Conservation (phyloP, 306 rosid species). For the Fagus sylvatica region DNA sequence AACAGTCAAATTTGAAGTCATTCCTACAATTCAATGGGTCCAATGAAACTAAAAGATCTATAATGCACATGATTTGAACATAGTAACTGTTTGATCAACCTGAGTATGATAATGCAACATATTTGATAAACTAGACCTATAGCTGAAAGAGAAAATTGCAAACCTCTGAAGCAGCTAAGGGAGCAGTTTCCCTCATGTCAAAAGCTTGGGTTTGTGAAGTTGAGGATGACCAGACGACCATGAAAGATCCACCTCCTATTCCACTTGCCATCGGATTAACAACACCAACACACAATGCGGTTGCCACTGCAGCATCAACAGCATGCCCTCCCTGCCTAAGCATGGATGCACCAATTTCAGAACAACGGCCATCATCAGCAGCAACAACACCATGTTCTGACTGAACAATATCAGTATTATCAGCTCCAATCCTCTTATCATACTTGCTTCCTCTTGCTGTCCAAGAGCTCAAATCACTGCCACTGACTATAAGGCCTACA, state of each 20-base stretch:
- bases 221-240: slow-evolving; percentile 67
- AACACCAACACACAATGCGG: slow-evolving; percentile 84
- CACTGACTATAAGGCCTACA: slow-evolving; percentile 42
- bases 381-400: slow-evolving; percentile 90
- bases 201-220: slow-evolving; percentile 59
- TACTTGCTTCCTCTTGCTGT: slow-evolving; percentile 21
- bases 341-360: slow-evolving; percentile 65
- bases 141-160: slow-evolving; percentile 27
- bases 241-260: slow-evolving; percentile 88
- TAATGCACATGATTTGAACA: neutral
- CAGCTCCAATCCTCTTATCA: slow-evolving; percentile 1
- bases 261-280: slow-evolving; percentile 78
- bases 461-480: slow-evolving; percentile 36
- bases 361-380: slow-evolving; percentile 83
- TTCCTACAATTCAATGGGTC: neutral
- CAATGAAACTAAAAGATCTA: neutral
- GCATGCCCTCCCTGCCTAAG: slow-evolving; percentile 89
- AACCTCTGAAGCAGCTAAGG: slow-evolving; percentile 89
- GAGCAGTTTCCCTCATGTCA: slow-evolving; percentile 94
- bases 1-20: slow-evolving; percentile 12
- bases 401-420: slow-evolving; percentile 42
- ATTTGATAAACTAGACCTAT: neutral
- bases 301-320: slow-evolving; percentile 92
- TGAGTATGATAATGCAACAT: neutral
- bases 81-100: neutral